Conservation (phyloP, 371 early-diverging fungal genomes). For the Basidiobolus meristosporus region DNA sequence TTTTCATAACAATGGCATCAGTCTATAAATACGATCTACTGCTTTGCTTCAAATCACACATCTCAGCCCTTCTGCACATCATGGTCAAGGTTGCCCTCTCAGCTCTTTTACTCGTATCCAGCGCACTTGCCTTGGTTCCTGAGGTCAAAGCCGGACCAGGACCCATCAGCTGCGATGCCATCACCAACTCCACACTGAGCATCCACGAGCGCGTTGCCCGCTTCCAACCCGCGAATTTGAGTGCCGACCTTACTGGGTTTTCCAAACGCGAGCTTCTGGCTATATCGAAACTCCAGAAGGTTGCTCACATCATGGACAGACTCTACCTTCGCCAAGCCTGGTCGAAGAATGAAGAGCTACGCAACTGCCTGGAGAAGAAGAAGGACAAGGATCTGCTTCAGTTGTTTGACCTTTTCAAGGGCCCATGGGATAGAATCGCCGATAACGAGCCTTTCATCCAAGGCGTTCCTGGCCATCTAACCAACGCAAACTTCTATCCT, state of each 20-base stretch:
- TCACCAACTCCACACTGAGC: not conserved
- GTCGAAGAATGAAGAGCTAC: slow-evolving; percentile 39
- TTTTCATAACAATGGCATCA: too few species aligned
- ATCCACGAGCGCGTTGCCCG: slow-evolving; percentile 13
- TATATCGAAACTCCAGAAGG: slow-evolving; percentile 38
- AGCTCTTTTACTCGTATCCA: too few species aligned
- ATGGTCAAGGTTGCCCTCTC: too few species aligned
- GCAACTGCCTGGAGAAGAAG: slow-evolving; percentile 17
- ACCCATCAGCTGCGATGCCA: too few species aligned
- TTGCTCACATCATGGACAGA: slow-evolving; percentile 33
- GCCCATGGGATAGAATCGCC: slow-evolving; percentile 47
- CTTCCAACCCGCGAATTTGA: slow-evolving; percentile 29
- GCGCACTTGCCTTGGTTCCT: too few species aligned
- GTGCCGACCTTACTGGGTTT: slow-evolving; percentile 18
- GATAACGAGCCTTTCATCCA: slow-evolving; percentile 34
- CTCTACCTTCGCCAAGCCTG: slow-evolving; percentile 53
- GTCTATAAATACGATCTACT: too few species aligned
- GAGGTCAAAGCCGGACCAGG: too few species aligned
- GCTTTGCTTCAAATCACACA: too few species aligned
- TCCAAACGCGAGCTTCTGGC: slow-evolving; percentile 31
- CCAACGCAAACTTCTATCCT: slow-evolving; percentile 53
- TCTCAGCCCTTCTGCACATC: too few species aligned
- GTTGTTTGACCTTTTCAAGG: slow-evolving; percentile 46
- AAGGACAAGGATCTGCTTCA: slow-evolving; percentile 15
- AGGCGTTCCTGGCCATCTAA: slow-evolving; percentile 34